phyloP scores from a whole-genome alignment of 2,329 filamentous ascomycete species.

The Alternaria ventricosa region DNA sequence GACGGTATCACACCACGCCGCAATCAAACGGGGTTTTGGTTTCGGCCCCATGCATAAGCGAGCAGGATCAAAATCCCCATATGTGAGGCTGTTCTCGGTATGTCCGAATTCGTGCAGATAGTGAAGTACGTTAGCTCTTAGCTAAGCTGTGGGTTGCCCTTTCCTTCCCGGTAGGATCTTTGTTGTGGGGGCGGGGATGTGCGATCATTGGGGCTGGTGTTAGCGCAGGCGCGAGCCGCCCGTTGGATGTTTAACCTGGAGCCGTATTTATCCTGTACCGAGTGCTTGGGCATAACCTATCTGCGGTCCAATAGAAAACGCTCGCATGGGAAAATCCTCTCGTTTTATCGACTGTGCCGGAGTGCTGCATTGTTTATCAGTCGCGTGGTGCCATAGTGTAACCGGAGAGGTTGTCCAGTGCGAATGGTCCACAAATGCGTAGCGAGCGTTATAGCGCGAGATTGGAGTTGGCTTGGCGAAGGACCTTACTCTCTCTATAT shows the following conservation, averaged over 20 bases:
- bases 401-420: background rate
- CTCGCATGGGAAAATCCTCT: background rate
- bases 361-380: background rate
- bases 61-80: background rate
- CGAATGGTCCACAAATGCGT: background rate
- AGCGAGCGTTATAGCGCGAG: background rate
- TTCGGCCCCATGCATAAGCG: background rate
- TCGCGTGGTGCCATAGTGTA: background rate
- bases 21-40: background rate
- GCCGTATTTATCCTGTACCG: background rate
- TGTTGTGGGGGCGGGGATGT: background rate
- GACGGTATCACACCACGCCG: background rate
- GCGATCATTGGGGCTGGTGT: background rate
- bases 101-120: background rate
- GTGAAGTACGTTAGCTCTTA: background rate
- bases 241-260: background rate
- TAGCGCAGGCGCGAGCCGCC: background rate
- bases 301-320: background rate
- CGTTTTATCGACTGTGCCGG: background rate
- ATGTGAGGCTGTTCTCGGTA: background rate
- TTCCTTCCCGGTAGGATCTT: background rate
- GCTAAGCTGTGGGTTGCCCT: background rate
- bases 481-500: background rate
- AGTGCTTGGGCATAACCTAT: background rate
- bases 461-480: background rate